Conservation (phyloP, 352 stramenopile species). For the Pythium folliculosum region DNA sequence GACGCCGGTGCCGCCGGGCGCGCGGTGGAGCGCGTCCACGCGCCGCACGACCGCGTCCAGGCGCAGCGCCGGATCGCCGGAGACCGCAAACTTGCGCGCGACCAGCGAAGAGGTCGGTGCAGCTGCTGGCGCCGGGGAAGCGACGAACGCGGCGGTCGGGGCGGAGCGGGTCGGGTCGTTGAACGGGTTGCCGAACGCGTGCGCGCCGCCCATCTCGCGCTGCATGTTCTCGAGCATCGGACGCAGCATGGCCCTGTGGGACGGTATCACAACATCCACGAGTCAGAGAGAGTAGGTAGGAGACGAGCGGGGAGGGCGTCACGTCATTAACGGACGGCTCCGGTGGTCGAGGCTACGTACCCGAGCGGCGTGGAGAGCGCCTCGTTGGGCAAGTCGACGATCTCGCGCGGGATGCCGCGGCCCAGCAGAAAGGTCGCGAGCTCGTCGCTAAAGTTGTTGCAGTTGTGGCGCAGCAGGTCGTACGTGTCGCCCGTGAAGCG, state of each 20-base stretch:
- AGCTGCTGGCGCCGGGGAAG: not conserved
- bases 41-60: constrained; percentile 52
- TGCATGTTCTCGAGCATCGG: constrained; percentile 87
- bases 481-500: constrained; percentile 91
- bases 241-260: constrained; percentile 66
- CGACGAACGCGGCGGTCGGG: constrained; percentile 16
- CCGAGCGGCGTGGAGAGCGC: constrained; percentile 90
- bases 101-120: constrained; percentile 7
- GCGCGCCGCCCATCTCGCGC: constrained; percentile 60
- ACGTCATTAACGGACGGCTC: not conserved
- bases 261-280: not conserved
- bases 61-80: constrained; percentile 43
- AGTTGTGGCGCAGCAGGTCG: constrained; percentile 95
- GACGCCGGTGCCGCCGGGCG: not conserved
- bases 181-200: constrained; percentile 73
- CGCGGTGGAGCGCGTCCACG: constrained; percentile 40
- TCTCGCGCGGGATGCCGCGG: constrained; percentile 88
- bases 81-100: constrained; percentile 62
- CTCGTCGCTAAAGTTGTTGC: constrained; percentile 97
- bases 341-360: constrained; percentile 37
- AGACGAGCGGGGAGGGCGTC: too few relatives aligned
- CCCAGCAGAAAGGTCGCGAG: constrained; percentile 87
- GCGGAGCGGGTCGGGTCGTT: constrained; percentile 54
- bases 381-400: constrained; percentile 88
- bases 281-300: not conserved